Evolutionary conservation across 768 basidiomycete genomes (phyloP), one percentile per base, ranked within the genome.

Genomic region (Pluteus cervinus): DNA sequence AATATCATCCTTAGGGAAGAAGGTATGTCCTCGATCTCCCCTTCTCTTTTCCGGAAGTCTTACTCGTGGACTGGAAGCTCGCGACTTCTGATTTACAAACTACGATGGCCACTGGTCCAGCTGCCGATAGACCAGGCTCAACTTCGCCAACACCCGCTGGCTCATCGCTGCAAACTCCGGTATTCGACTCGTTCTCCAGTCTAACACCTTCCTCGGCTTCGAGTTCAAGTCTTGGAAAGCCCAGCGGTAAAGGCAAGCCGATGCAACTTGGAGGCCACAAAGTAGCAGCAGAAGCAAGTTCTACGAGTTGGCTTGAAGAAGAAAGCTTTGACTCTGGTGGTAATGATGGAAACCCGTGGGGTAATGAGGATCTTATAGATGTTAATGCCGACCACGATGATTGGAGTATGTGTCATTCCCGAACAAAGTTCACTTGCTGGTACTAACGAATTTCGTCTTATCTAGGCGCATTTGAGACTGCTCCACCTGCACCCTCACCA

Each of bases 381-480:
- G 81, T 97, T 4, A 82, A 91, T 51, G 91, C 87, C 0, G 93
- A 98, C 49, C 75, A 81, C 17, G 93, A 82, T 50, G 94, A 97
- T 54, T 99, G 93, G 93, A 86, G 93, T 87, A 55, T 54, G 82
- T 69, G 68, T 68, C 3, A 9, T 41, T 24, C 31, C 30, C 23
- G 39, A 31, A 18, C 23, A 8, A 9, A 5, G 7, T 34, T 38
- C 23, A n/a, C n/a, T n/a, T n/a, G n/a, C n/a, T 16, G 43, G 24
- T 14, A 32, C 16, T 34, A 38, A 16, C 41, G 24, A 37, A 25
- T 10, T 32, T 40, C 17, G 32, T 24, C 10, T 36, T 28, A 39
- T 38, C 9, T 37, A 83, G 87, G 78, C 53, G 83, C 79, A n/a
- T 90, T 90, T 47, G 86, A 89, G 56, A 75, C 74, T 39, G 73